Conservation (phyloP, 2,329 filamentous ascomycete genomes). For the Fusarium nanum region DNA sequence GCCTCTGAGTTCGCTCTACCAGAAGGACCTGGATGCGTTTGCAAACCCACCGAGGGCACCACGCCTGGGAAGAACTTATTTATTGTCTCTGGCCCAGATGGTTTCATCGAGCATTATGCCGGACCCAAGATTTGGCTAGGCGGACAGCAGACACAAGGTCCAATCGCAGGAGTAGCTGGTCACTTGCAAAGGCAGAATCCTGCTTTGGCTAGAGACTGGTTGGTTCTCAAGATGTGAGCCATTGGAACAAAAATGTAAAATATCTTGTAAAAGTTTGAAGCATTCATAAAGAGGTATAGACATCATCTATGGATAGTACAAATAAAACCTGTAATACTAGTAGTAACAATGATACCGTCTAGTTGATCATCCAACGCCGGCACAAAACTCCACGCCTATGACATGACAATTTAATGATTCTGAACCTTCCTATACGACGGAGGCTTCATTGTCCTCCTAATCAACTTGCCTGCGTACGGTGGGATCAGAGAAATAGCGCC, state of each 20-base stretch:
- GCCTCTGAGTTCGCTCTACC: slow-evolving; percentile 50
- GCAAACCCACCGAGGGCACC: slow-evolving; percentile 37
- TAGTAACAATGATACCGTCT: slow-evolving; percentile 28
- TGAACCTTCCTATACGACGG: slow-evolving; percentile 96
- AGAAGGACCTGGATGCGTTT: slow-evolving; percentile 44
- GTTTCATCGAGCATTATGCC: slow-evolving; percentile 84
- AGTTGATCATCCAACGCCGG: slow-evolving; percentile 40
- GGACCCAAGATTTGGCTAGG: slow-evolving; percentile 81
- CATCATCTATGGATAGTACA: slow-evolving; percentile 22
- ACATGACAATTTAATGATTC: slow-evolving; percentile 61
- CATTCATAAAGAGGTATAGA: slow-evolving; percentile 23
- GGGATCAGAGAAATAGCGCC: slow-evolving; percentile 84
- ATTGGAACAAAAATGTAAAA: slow-evolving; percentile 11
- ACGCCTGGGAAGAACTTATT: slow-evolving; percentile 70
- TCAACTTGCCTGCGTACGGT: slow-evolving; percentile 86
- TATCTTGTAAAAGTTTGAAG: slow-evolving; percentile 3
- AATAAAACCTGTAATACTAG: slow-evolving; percentile 33
- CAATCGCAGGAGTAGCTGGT: slow-evolving; percentile 75
- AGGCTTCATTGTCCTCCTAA: slow-evolving; percentile 86
- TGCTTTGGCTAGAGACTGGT: slow-evolving; percentile 57
- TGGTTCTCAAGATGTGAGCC: slow-evolving; percentile 64
- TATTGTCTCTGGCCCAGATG: slow-evolving; percentile 90
- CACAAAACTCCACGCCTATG: slow-evolving; percentile 22
- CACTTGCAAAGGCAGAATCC: slow-evolving; percentile 64
- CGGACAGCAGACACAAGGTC: slow-evolving; percentile 80